Conservation (phyloP, 441 rosid genomes). For the Geranium incanum region DNA sequence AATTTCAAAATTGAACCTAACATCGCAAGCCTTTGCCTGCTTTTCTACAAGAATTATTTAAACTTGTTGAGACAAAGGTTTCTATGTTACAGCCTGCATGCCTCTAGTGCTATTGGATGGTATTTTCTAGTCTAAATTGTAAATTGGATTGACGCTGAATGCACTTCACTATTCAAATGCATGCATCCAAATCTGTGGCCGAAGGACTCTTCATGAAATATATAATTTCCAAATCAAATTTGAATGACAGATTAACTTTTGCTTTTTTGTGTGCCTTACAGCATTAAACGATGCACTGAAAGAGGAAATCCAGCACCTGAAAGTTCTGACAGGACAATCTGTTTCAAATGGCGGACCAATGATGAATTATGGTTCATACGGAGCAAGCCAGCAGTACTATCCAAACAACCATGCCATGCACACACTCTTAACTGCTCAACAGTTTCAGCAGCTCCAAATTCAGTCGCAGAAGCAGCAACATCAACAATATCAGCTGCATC, state of each 20-base stretch:
- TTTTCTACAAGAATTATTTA: no score
- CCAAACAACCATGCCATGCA: constrained; percentile 75
- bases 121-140: no score
- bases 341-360: constrained; percentile 63
- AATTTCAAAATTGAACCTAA: no score
- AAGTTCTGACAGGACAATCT: constrained; percentile 63
- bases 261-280: constrained; percentile 19
- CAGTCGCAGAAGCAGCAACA: constrained; percentile 88
- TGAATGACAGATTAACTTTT: background rate
- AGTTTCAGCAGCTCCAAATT: constrained; percentile 91
- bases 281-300: constrained; percentile 83
- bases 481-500: constrained; percentile 42
- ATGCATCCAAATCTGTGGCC: no score
- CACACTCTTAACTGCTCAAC: constrained; percentile 70
- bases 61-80: no score
- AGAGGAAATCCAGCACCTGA: constrained; percentile 93
- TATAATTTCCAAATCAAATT: background rate
- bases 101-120: no score
- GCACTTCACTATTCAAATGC: no score
- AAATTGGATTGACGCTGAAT: no score
- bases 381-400: constrained; percentile 67
- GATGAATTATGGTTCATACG: constrained; percentile 58
- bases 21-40: no score
- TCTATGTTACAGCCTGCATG: no score
- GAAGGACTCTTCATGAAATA: no score